Base-by-base conservation (phyloP, 495 filamentous ascomycete genomes). In the Recurvomyces mirabilis region DNA sequence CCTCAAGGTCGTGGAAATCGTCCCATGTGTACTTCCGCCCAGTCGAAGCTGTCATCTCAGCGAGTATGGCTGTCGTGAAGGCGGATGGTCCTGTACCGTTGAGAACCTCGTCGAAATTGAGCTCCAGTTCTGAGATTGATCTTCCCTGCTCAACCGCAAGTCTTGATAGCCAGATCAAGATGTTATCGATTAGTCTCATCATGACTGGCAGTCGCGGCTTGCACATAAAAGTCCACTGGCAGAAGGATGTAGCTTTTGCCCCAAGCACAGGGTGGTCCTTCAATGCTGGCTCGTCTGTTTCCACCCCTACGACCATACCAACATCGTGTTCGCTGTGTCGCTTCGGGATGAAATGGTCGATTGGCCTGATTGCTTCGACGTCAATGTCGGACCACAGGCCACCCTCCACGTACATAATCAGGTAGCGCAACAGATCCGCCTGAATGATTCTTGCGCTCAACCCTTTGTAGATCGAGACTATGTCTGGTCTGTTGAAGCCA, bases 161-260 rank as follows among this genome's bases (percentile, higher is more conserved):
- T 5, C 67, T 66, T 24, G 71, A 64, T 26, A 81, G 65, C 73
- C 77, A 81, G 1, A 55, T 52, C 47, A 77, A 63, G 53, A 81
- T 78, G 42, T 72, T 68, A 50, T 80, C 71, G 21, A 79, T 65
- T 11, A 81, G 65, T 12, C 64, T 56, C 62, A 79, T 66, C 73
- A 82, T 73, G 46, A 79, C 71, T 24, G 74, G 75, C 20, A 72
- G 69, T 43, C 68, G 64, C 4, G 75, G 73, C 56, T 76, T 78
- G 60, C 68, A 71, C 63, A 75, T 72, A 46, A 81, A 77, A 9
- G 77, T 81, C 77, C 78, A 82, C 54, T 81, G 77, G 60, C 75
- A 81, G 52, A 81, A 81, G 13, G 74, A 78, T 18, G 65, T 58
- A 13, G 68, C 77, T 54, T 79, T 79, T 36, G 65, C 63, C 20